phyloP scores from a whole-genome alignment of 192 early-diverging fungal genomes.

The Podila horticola region DNA sequence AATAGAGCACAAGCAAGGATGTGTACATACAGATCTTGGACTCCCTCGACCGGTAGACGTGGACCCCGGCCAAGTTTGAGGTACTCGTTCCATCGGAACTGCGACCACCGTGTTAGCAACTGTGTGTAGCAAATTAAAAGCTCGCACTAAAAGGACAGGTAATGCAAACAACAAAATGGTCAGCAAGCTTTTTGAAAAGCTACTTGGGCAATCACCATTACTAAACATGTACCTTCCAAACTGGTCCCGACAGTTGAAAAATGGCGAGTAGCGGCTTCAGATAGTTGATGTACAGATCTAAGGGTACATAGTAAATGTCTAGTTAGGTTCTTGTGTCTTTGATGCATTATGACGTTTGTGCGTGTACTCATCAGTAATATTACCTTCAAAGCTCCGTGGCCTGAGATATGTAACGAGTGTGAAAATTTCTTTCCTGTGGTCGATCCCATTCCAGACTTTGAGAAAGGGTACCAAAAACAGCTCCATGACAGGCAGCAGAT shows the following conservation, averaged over 20 bases:
- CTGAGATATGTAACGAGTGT: conserved; percentile 56
- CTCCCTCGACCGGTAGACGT: conserved; percentile 11
- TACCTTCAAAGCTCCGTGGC: conserved; percentile 58
- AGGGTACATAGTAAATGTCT: too few species aligned
- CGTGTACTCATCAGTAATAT: not conserved
- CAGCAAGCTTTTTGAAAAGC: too few species aligned
- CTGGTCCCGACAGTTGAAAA: conserved; percentile 45
- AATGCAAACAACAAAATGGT: not conserved
- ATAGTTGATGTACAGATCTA: conserved; percentile 53
- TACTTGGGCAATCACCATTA: not conserved
- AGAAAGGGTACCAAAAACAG: conserved; percentile 56
- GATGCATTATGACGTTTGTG: not conserved
- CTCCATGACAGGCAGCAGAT: conserved; percentile 61
- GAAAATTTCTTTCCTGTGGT: conserved; percentile 57
- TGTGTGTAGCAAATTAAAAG: conserved; percentile 54
- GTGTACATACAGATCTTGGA: conserved; percentile 35
- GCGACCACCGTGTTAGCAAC: conserved; percentile 56
- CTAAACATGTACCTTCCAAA: conserved; percentile 58
- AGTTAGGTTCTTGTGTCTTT: not conserved
- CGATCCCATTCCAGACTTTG: conserved; percentile 57
- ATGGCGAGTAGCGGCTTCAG: conserved; percentile 54
- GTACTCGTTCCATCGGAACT: conserved; percentile 53
- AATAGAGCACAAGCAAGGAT: not conserved
- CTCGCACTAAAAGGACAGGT: conserved; percentile 39
- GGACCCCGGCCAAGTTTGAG: conserved; percentile 29